Evolutionary conservation across 78 protist genomes (phyloP).

Genomic region (Dictyostelium firmibasis): DNA sequence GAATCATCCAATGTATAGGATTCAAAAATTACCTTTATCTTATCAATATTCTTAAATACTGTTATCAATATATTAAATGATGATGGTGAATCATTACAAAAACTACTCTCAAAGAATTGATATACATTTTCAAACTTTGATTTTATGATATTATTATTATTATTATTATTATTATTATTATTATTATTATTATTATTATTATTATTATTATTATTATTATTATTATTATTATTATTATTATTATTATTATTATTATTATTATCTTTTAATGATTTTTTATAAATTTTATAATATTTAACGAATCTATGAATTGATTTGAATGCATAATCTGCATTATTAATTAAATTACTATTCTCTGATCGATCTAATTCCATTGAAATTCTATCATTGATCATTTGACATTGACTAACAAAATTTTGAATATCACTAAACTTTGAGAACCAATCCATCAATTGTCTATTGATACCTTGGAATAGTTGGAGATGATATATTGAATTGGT

Average conservation of each 20-base stretch:
- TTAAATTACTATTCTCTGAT: slow-evolving; percentile 12
- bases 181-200: too few species aligned
- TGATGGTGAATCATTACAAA: neutral
- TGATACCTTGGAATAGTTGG: slow-evolving; percentile 14
- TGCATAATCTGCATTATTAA: slow-evolving; percentile 29
- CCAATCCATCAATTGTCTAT: neutral
- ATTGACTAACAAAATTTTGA: slow-evolving; percentile 19
- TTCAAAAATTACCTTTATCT: slow-evolving; percentile 16
- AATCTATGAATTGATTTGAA: slow-evolving; percentile 17
- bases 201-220: too few species aligned
- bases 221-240: too few species aligned
- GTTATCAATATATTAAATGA: neutral
- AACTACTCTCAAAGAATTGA: slow-evolving; percentile 14
- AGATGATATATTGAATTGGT: neutral
- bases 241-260: neutral
- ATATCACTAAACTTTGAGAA: slow-evolving; percentile 31
- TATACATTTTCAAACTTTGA: neutral
- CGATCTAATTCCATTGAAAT: slow-evolving; percentile 27
- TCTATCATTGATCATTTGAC: slow-evolving; percentile 25
- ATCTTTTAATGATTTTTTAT: slow-evolving; percentile 3
- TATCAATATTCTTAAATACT: slow-evolving; percentile 1
- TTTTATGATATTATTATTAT: neutral
- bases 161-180: too few species aligned
- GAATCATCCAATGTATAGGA: slow-evolving; percentile 31
- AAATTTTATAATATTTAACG: neutral